Percentiles rank a stretch among this genome's conserved stretches.
Conservation (phyloP, 805 yeast species). For the Danielia oregonensis region DNA sequence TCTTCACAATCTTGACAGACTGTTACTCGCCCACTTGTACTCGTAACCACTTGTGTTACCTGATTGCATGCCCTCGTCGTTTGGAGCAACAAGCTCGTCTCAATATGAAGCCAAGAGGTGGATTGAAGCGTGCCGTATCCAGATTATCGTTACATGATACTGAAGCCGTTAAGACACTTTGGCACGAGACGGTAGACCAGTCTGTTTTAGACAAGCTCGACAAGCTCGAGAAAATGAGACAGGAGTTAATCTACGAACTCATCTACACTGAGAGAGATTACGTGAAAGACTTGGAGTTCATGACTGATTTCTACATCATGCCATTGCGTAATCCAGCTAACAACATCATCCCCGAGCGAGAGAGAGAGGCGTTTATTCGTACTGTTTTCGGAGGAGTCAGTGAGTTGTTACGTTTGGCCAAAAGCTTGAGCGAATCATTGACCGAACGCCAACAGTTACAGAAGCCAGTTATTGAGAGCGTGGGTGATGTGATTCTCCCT, state of each 20-base stretch:
- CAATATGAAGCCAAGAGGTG: conserved; percentile 84
- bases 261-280: conserved; percentile 93
- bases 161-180: conserved; percentile 69
- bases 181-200: conserved; percentile 90
- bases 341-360: conserved; percentile 80
- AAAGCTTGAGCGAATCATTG: conserved; percentile 83
- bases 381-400: conserved; percentile 88
- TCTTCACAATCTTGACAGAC: conserved; percentile 86
- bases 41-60: conserved; percentile 80
- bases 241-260: conserved; percentile 91
- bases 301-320: conserved; percentile 90
- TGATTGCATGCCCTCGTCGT: conserved; percentile 94
- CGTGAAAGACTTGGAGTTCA: conserved; percentile 88
- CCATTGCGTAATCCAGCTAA: conserved; percentile 73
- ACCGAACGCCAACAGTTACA: conserved; percentile 78
- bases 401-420: conserved; percentile 81
- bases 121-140: conserved; percentile 71
- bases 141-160: conserved; percentile 61
- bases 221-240: conserved; percentile 84
- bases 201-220: conserved; percentile 73
- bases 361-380: conserved; percentile 85
- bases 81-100: conserved; percentile 93
- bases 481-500: conserved; percentile 86
- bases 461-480: conserved; percentile 75
- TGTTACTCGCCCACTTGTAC: conserved; percentile 98